A percentile compares a stretch with the other conserved stretches of the same genome.
phyloP scores from a whole-genome alignment of 1,139 yeast genomes.

The Williopsis jadinii region DNA sequence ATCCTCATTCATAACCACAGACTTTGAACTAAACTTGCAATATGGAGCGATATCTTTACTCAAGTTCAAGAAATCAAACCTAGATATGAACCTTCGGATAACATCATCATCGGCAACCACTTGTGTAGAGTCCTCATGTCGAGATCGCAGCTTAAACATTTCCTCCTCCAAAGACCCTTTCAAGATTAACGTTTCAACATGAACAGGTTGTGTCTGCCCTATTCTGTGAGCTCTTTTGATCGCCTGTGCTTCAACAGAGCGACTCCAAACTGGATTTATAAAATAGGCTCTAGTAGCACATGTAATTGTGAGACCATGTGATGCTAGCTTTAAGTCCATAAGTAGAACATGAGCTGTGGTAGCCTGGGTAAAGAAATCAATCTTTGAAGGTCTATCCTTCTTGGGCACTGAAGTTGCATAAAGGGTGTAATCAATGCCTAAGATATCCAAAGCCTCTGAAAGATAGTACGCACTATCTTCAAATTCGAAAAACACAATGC shows the following conservation, averaged over 20 bases:
- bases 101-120: constrained; percentile 45
- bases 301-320: constrained; percentile 64
- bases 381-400: constrained; percentile 43
- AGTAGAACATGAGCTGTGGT: constrained; percentile 45
- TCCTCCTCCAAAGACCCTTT: constrained; percentile 61
- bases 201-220: constrained; percentile 51
- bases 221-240: constrained; percentile 69
- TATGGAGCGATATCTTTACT: constrained; percentile 4
- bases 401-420: constrained; percentile 56
- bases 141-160: constrained; percentile 37
- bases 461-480: constrained; percentile 66
- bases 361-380: constrained; percentile 43
- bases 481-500: constrained; percentile 62
- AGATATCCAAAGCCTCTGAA: constrained; percentile 54
- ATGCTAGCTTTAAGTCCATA: constrained; percentile 62
- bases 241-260: constrained; percentile 66
- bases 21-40: constrained; percentile 9
- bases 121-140: constrained; percentile 22
- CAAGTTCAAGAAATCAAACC: constrained; percentile 36
- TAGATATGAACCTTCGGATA: constrained; percentile 48
- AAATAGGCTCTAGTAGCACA: constrained; percentile 65
- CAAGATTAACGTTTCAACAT: constrained; percentile 60
- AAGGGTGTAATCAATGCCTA: constrained; percentile 53
- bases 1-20: constrained; percentile 1
- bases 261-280: constrained; percentile 64